Evolutionary conservation across 1,139 yeast genomes (phyloP).

Genomic region (Suhomyces kunorum): DNA sequence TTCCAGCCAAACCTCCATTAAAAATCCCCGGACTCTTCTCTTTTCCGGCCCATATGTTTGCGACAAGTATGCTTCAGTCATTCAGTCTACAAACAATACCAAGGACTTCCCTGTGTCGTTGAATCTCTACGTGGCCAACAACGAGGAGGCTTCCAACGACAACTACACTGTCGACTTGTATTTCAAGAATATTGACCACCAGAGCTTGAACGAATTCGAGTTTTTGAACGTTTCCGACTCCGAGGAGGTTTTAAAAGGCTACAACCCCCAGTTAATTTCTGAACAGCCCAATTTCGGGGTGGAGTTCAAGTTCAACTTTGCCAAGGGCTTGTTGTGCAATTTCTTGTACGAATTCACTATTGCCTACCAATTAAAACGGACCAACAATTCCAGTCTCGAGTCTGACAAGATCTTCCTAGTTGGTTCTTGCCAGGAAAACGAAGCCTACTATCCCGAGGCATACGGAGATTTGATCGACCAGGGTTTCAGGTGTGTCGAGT

Average conservation of each 20-base stretch:
- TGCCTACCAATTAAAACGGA: conserved; percentile 21
- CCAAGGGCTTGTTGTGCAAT: conserved; percentile 23
- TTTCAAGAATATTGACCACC: conserved; percentile 20
- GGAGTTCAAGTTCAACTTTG: conserved; percentile 22
- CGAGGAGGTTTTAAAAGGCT: conserved; percentile 15
- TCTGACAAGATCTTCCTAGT: conserved; percentile 25
- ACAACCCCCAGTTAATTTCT: conserved; percentile 22
- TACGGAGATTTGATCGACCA: conserved; percentile 16
- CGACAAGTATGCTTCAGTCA: conserved; percentile 22
- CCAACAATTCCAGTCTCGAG: conserved; percentile 12
- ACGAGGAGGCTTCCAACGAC: conserved; percentile 15
- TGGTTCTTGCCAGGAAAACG: conserved; percentile 23
- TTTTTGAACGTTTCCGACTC: conserved; percentile 21
- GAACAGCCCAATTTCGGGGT: conserved; percentile 22
- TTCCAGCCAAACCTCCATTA: conserved; percentile 5
- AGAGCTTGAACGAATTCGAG: conserved; percentile 17
- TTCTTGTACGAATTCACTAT: conserved; percentile 24
- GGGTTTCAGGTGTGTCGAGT: conserved; percentile 25
- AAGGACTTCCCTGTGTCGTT: conserved; percentile 21
- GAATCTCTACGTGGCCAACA: conserved; percentile 21
- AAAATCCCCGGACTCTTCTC: conserved; percentile 17
- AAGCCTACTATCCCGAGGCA: conserved; percentile 19
- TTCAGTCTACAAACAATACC: conserved; percentile 19
- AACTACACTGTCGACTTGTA: conserved; percentile 24
- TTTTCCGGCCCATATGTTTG: conserved; percentile 22